phyloP scores from a whole-genome alignment of 2,329 filamentous ascomycete genomes.

The Fusarium buxicola region DNA sequence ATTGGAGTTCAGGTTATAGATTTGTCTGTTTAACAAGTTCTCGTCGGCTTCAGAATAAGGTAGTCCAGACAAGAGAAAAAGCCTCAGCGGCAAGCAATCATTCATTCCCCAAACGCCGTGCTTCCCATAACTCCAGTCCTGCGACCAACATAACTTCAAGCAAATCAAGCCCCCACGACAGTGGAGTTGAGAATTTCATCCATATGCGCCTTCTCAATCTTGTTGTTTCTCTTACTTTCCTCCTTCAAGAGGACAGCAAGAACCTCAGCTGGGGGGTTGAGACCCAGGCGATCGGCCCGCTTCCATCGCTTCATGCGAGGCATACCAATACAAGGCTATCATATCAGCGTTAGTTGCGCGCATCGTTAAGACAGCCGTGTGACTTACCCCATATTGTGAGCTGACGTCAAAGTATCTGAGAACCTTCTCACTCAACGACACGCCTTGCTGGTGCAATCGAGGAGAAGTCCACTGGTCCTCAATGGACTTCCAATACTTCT shows the following conservation, averaged over 20 bases:
- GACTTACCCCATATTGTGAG: constrained; percentile 89
- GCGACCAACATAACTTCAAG: constrained; percentile 5
- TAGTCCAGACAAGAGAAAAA: constrained; percentile 29
- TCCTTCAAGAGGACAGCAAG: constrained; percentile 84
- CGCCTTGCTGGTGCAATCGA: constrained; percentile 80
- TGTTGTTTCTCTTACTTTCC: constrained; percentile 65
- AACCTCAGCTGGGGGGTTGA: constrained; percentile 92
- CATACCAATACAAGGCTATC: constrained; percentile 85
- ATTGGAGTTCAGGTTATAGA: constrained; percentile 36
- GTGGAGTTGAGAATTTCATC: constrained; percentile 72
- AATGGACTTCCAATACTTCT: constrained; percentile 80
- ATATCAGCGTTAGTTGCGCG: constrained; percentile 52
- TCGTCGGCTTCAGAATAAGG: constrained; percentile 18
- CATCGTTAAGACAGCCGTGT: neutral
- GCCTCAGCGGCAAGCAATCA: constrained; percentile 31
- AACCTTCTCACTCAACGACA: constrained; percentile 84
- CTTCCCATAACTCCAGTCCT: constrained; percentile 30
- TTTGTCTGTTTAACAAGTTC: constrained; percentile 19
- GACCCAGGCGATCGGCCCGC: constrained; percentile 81
- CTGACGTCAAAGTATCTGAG: constrained; percentile 93
- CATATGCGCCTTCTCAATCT: constrained; percentile 76
- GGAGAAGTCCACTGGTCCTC: constrained; percentile 76
- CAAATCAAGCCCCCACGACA: constrained; percentile 52
- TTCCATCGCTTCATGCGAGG: constrained; percentile 86
- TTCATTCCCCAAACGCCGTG: constrained; percentile 39